Conservation (phyloP, 2,329 filamentous ascomycete species). For the Colletotrichum ledebouriae region DNA sequence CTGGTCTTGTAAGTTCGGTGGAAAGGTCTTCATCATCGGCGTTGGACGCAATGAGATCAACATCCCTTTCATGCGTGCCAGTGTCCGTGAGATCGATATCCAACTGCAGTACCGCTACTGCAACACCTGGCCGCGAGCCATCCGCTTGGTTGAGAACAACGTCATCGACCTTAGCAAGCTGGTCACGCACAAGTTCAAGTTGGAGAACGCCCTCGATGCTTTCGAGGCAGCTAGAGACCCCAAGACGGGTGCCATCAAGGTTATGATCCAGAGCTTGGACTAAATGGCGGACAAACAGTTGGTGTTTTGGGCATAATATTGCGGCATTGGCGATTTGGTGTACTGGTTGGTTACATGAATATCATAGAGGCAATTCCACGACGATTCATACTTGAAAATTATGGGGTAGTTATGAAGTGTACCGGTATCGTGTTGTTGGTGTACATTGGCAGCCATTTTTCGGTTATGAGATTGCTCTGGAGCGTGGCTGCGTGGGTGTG, state of each 20-base stretch:
- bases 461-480: neutral
- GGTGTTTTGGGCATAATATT: conserved; percentile 40
- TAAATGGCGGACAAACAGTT: conserved; percentile 47
- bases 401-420: neutral
- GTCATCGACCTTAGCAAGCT: conserved; percentile 85
- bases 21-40: conserved; percentile 96
- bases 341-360: conserved; percentile 34
- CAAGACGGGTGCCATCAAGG: conserved; percentile 96
- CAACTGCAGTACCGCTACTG: conserved; percentile 97
- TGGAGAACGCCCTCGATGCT: conserved; percentile 90
- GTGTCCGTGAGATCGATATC: conserved; percentile 91
- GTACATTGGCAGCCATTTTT: too few relatives aligned
- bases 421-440: too few relatives aligned
- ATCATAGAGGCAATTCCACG: conserved; percentile 30
- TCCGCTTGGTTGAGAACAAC: conserved; percentile 86
- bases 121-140: conserved; percentile 96
- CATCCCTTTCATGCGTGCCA: conserved; percentile 94
- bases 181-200: conserved; percentile 87
- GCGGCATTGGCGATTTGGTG: conserved; percentile 41
- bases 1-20: conserved; percentile 92
- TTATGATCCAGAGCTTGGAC: conserved; percentile 85
- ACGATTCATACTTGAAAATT: neutral
- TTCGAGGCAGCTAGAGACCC: conserved; percentile 91
- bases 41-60: conserved; percentile 96
- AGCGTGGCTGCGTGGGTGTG: too few relatives aligned